Percentiles rank a stretch among this genome's conserved stretches.
phyloP scores from a whole-genome alignment of 139 green algal genomes.

The Picochlorum sp. region DNA sequence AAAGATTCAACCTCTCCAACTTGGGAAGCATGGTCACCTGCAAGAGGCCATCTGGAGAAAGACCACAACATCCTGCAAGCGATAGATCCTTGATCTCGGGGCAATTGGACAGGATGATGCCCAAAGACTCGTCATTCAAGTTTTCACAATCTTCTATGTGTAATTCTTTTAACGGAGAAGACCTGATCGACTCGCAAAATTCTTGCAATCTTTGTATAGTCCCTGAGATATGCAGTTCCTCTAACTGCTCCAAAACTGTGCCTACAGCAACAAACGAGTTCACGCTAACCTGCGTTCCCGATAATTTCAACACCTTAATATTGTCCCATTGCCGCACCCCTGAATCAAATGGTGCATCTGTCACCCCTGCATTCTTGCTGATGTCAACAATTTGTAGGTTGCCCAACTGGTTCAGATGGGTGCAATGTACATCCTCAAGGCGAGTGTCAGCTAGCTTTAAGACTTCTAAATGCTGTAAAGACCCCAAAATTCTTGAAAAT shows the following conservation, averaged over 20 bases:
- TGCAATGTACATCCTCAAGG: neutral
- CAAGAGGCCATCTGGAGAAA: neutral
- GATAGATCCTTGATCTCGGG: neutral
- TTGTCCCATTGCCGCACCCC: too few relatives aligned
- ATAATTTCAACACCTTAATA: too few relatives aligned
- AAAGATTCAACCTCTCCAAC: constrained; percentile 15
- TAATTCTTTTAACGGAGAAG: neutral
- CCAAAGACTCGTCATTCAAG: neutral
- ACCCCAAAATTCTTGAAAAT: neutral
- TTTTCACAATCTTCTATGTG: neutral
- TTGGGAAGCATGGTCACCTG: neutral
- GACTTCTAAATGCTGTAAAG: neutral
- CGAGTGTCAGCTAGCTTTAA: neutral
- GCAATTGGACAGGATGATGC: neutral
- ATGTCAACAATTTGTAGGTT: neutral
- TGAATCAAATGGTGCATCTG: neutral
- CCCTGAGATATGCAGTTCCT: too few relatives aligned
- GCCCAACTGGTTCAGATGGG: neutral
- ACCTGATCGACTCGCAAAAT: too few relatives aligned
- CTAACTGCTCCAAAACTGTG: too few relatives aligned
- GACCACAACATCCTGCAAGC: neutral
- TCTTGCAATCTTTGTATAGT: too few relatives aligned
- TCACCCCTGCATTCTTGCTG: neutral
- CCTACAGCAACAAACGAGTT: too few relatives aligned
- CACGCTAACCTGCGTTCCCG: too few relatives aligned